phyloP scores from a whole-genome alignment of 1,284 basidiomycete genomes.

The Pisolithus thermaeus region DNA sequence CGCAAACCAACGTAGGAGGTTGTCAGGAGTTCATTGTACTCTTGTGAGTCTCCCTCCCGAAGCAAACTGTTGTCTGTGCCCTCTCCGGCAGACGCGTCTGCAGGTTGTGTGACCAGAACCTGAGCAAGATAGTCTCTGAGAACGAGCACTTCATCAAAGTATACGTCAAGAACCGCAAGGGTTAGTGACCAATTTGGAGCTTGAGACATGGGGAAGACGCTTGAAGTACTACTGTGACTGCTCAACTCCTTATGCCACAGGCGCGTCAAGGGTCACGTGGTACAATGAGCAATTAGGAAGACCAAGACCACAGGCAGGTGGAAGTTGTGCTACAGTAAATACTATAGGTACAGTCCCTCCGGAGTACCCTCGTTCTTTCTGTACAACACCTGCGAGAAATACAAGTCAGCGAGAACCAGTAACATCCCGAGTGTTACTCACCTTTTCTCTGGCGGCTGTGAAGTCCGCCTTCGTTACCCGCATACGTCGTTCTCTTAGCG shows the following conservation, averaged over 20 bases:
- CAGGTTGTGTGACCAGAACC: slow-evolving; percentile 27
- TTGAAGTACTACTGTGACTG: no score
- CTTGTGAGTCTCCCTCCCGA: slow-evolving; percentile 28
- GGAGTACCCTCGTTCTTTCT: slow-evolving; percentile 93
- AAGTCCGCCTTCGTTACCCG: slow-evolving; percentile 93
- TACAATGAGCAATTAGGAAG: neutral
- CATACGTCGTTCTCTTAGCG: slow-evolving; percentile 94
- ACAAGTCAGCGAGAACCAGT: slow-evolving; percentile 10
- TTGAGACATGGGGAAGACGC: slow-evolving; percentile 1
- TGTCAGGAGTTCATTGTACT: slow-evolving; percentile 38
- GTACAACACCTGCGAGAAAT: slow-evolving; percentile 63
- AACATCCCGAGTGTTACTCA: slow-evolving; percentile 26
- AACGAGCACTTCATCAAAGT: slow-evolving; percentile 35
- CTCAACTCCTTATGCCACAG: neutral
- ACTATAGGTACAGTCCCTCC: slow-evolving; percentile 73
- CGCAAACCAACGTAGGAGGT: slow-evolving; percentile 40
- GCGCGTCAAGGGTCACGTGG: slow-evolving; percentile 5
- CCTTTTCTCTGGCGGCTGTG: slow-evolving; percentile 84
- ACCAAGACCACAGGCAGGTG: slow-evolving; percentile 1
- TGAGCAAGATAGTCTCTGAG: slow-evolving; percentile 40
- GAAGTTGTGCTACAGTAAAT: slow-evolving; percentile 1
- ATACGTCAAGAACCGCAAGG: slow-evolving; percentile 25
- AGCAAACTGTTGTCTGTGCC: slow-evolving; percentile 10
- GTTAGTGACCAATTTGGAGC: slow-evolving; percentile 9
- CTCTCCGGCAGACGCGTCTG: neutral